Evolutionary conservation across 2,329 filamentous ascomycete genomes (phyloP).

Genomic region (Colletotrichum lupini): DNA sequence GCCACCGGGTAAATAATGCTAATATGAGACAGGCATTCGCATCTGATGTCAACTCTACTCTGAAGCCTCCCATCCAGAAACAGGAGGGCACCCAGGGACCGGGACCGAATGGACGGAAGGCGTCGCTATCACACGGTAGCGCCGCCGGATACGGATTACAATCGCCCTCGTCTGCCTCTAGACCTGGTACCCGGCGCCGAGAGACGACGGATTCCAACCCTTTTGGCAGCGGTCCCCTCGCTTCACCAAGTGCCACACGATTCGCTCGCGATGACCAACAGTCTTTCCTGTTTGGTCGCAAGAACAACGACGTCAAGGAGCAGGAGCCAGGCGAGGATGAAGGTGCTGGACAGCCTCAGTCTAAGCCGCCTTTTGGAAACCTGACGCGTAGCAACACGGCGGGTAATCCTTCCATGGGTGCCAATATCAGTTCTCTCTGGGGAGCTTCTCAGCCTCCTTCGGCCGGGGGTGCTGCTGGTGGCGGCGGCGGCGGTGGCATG

Average conservation of each 20-base stretch:
- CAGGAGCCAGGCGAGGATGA: constrained; percentile 57
- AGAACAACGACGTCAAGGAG: constrained; percentile 64
- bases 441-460: constrained; percentile 42
- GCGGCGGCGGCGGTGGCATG: constrained; percentile 60
- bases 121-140: constrained; percentile 80
- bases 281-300: constrained; percentile 66
- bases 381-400: constrained; percentile 67
- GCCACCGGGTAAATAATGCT: constrained; percentile 5
- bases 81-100: constrained; percentile 67
- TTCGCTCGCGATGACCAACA: constrained; percentile 72
- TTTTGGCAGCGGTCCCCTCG: constrained; percentile 61
- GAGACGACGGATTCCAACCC: constrained; percentile 81
- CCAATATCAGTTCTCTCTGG: constrained; percentile 56
- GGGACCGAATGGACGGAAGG: constrained; percentile 78
- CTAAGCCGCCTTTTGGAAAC: constrained; percentile 54
- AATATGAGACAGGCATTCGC: constrained; percentile 74
- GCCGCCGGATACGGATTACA: constrained; percentile 74
- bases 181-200: constrained; percentile 82
- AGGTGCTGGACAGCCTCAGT: constrained; percentile 41
- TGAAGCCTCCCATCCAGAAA: constrained; percentile 87
- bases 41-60: constrained; percentile 89
- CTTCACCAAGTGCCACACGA: constrained; percentile 71
- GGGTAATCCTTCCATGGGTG: constrained; percentile 57
- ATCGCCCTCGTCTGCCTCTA: constrained; percentile 76
- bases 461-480: constrained; percentile 45